phyloP scores from a whole-genome alignment of 495 filamentous ascomycete species.

The Penicillium pulvis region DNA sequence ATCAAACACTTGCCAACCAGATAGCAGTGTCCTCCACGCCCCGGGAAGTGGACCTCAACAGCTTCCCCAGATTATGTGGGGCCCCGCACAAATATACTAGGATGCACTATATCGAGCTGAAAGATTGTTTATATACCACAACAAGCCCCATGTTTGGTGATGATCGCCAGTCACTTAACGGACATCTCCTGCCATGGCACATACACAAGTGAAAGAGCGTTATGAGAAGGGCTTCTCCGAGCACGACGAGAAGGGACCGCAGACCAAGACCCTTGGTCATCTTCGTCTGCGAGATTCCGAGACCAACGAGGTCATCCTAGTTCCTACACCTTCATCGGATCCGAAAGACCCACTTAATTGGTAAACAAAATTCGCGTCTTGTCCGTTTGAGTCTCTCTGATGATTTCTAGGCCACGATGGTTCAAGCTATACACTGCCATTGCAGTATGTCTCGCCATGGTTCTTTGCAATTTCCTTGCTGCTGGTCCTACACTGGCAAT shows the following conservation, averaged over 20 bases:
- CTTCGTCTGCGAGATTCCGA: constrained; percentile 50
- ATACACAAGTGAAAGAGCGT: background rate
- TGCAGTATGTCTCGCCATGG: constrained; percentile 53
- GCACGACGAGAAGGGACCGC: constrained; percentile 2
- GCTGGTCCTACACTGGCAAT: constrained; percentile 57
- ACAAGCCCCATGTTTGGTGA: background rate
- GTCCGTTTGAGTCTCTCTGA: constrained; percentile 32
- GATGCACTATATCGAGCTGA: background rate
- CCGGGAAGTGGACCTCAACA: constrained; percentile 15
- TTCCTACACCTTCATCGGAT: constrained; percentile 30
- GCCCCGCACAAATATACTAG: background rate
- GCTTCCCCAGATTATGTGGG: constrained; percentile 16
- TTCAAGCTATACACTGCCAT: constrained; percentile 52
- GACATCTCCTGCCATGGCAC: background rate
- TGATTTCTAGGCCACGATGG: constrained; percentile 39
- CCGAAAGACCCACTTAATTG: constrained; percentile 38
- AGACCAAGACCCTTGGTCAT: constrained; percentile 38
- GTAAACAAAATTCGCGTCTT: constrained; percentile 9
- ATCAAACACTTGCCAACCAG: background rate
- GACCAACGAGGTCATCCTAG: constrained; percentile 41
- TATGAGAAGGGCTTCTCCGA: background rate
- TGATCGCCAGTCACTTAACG: background rate
- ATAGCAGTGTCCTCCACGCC: background rate
- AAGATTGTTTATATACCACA: background rate
- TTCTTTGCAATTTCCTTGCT: constrained; percentile 58